Base-by-base conservation (phyloP, 768 basidiomycete genomes). In the Auricularia auricula-judae region DNA sequence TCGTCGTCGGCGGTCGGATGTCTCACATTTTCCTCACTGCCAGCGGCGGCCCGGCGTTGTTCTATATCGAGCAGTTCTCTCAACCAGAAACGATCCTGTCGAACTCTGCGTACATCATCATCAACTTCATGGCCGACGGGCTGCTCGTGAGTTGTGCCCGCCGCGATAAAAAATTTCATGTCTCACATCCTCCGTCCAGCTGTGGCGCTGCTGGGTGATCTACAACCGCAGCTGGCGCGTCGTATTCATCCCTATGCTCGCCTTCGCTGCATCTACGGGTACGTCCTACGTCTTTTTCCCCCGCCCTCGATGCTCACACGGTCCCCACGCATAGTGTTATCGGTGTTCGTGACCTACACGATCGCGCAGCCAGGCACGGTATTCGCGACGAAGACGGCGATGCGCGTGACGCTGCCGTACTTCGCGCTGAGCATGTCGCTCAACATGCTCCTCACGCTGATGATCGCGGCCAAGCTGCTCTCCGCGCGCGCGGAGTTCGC, bases 361-460 rank as follows among this genome's bases (percentile, higher is more conserved):
- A 51, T 51, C 47, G 47, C 47, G 47, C 47, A 51, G 4, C 47
- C 47, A 5, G 47, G 47, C 7, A 51, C 47, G 47, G 47, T 51
- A 1, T 51, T 51, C 21, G 47, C 47, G 21, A 51, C 47, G 47
- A 10, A 16, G 18, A 18, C 47, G 47, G 47, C 47, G 47, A 51
- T 51, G 47, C 14, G 47, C 18, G 21, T 51, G 21, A 51, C 47
- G 18, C 47, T 51, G 47, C 47, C 47, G 47, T 51, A 51, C 21
- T 51, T 51, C 47, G 47, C 47, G 47, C 47, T 51, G 47, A 18
- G 18, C 21, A 51, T 51, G 47, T 51, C 47, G 47, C 47, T 51
- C 47, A 78, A 77, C 63, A 68, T 78, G 58, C 51, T 76, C 35
- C 64, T 73, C n/a, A 75, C 77, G 2, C 51, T 75, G 18, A 67